phyloP scores from a whole-genome alignment of 768 basidiomycete genomes.

The Lactarius vividus region DNA sequence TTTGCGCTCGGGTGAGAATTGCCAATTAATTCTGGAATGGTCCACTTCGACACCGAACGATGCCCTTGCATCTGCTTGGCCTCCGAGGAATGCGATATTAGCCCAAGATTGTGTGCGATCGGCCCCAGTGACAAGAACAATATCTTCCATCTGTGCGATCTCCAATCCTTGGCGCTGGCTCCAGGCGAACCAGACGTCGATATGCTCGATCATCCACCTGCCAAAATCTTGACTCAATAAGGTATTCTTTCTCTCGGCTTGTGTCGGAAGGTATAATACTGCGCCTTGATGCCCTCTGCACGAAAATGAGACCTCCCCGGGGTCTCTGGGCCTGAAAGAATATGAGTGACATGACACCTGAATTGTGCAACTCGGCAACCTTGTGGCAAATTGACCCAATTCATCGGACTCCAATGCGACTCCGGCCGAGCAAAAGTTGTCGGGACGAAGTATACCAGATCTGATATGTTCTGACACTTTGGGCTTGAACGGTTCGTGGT shows the following conservation, averaged over 20 bases:
- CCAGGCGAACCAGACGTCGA: background rate
- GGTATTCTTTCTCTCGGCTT: background rate
- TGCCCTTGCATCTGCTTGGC: background rate
- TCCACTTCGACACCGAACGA: slow-evolving; percentile 5
- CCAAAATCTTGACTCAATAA: background rate
- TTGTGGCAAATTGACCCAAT: background rate
- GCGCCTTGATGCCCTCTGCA: background rate
- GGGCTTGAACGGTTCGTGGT: background rate
- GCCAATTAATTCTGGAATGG: too few relatives aligned
- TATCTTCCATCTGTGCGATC: background rate
- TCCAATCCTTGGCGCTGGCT: background rate
- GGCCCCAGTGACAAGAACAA: background rate
- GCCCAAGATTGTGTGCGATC: background rate
- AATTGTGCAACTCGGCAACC: background rate
- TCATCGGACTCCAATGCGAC: background rate
- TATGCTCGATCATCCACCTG: background rate
- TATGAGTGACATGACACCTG: background rate
- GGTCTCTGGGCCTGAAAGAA: background rate
- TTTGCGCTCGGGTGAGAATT: too few relatives aligned
- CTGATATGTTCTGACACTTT: background rate
- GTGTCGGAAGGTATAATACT: background rate
- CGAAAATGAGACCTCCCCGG: background rate
- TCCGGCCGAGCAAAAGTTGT: background rate
- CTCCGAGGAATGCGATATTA: background rate
- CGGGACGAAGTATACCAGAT: background rate